Conservation (phyloP, 495 filamentous ascomycete genomes). For the Trichocladium antarcticum region DNA sequence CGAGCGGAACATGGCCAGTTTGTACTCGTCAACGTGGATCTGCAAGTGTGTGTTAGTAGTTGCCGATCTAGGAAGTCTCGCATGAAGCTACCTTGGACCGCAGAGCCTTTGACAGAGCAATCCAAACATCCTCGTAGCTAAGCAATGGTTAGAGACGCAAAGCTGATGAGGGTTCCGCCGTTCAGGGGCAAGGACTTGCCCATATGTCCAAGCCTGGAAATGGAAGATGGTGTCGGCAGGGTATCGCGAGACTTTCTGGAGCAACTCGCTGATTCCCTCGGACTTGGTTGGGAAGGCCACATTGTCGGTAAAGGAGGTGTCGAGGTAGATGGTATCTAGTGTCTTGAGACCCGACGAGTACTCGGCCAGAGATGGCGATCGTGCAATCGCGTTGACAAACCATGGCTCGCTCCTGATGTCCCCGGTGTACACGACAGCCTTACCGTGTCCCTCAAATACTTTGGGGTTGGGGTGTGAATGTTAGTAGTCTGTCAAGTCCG, state of each 20-base stretch:
- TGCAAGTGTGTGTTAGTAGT: slow-evolving; percentile 21
- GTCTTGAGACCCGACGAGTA: slow-evolving; percentile 55
- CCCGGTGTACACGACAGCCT: slow-evolving; percentile 81
- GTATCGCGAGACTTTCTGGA: slow-evolving; percentile 57
- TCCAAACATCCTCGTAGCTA: slow-evolving; percentile 79
- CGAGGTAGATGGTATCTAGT: slow-evolving; percentile 74
- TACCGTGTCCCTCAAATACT: slow-evolving; percentile 67
- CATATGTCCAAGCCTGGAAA: slow-evolving; percentile 86
- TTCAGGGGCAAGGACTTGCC: slow-evolving; percentile 34
- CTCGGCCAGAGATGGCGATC: slow-evolving; percentile 64
- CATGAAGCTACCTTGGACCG: slow-evolving; percentile 45
- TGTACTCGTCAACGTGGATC: slow-evolving; percentile 79
- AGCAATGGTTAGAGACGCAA: not conserved
- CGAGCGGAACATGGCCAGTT: slow-evolving; percentile 59
- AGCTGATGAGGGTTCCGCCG: not conserved
- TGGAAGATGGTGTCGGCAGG: slow-evolving; percentile 71
- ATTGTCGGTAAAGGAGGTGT: slow-evolving; percentile 61
- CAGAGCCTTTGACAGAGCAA: slow-evolving; percentile 61
- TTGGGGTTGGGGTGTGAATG: too few relatives aligned
- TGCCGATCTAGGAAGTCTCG: not conserved
- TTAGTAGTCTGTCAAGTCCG: not conserved
- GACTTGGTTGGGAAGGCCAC: slow-evolving; percentile 46
- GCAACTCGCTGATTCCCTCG: slow-evolving; percentile 62
- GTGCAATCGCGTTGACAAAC: slow-evolving; percentile 45
- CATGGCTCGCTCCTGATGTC: slow-evolving; percentile 67